Percentiles rank a stretch among this genome's conserved stretches.
Conservation (phyloP, 805 yeast species). For the Candida multigemmis region DNA sequence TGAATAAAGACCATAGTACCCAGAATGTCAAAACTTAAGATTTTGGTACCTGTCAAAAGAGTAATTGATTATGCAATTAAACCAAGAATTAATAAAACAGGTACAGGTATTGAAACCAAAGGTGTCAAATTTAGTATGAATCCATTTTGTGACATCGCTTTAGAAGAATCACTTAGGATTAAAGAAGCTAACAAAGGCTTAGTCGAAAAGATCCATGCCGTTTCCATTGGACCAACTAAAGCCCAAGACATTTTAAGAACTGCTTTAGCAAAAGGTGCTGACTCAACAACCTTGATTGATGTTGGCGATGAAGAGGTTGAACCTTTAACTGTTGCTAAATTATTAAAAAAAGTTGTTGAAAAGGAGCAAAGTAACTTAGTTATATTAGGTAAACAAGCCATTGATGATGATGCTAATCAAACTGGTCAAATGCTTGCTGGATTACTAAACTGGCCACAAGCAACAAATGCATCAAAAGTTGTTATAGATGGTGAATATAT, state of each 20-base stretch:
- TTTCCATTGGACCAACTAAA: constrained; percentile 80
- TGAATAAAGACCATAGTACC: background rate
- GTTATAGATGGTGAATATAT: constrained; percentile 48
- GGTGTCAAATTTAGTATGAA: constrained; percentile 91
- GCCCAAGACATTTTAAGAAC: constrained; percentile 82
- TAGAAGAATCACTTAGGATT: constrained; percentile 86
- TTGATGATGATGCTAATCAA: constrained; percentile 91
- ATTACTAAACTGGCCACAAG: constrained; percentile 90
- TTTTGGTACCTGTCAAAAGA: constrained; percentile 90
- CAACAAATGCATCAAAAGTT: constrained; percentile 88
- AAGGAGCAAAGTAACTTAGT: constrained; percentile 68
- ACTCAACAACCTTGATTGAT: constrained; percentile 73
- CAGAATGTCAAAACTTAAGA: constrained; percentile 44
- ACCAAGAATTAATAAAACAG: constrained; percentile 84
- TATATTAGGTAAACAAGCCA: constrained; percentile 91
- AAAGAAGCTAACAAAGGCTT: constrained; percentile 53
- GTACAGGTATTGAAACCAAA: constrained; percentile 75
- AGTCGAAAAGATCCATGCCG: constrained; percentile 83
- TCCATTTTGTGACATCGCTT: constrained; percentile 97
- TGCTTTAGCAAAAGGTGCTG: constrained; percentile 93
- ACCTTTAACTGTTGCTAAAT: constrained; percentile 84
- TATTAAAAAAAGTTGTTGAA: constrained; percentile 65
- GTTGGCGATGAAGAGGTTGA: constrained; percentile 68
- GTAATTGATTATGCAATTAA: constrained; percentile 90
- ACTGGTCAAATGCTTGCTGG: constrained; percentile 98